phyloP scores from a whole-genome alignment of 306 rosid genomes.

The Vigna hirtella region DNA sequence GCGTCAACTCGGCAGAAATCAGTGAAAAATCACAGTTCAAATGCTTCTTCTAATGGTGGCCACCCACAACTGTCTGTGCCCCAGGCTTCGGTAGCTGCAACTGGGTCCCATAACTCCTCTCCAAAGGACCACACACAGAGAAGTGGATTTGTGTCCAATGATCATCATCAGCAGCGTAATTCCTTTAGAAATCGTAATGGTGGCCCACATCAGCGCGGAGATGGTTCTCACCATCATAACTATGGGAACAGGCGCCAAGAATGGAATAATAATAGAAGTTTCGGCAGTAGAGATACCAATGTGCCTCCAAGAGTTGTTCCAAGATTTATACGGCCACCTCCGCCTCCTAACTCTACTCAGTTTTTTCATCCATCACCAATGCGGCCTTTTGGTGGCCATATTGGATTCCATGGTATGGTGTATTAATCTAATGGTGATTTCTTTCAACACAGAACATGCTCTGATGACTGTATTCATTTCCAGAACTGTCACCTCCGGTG shows the following conservation, averaged over 20 bases:
- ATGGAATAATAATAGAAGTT: conserved; percentile 69
- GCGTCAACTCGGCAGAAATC: conserved; percentile 57
- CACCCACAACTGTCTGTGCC: conserved; percentile 54
- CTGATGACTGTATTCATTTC: conserved; percentile 44
- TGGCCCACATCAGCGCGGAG: conserved; percentile 76
- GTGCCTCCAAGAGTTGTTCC: conserved; percentile 61
- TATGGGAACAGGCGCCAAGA: conserved; percentile 75
- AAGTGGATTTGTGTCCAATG: conserved; percentile 60
- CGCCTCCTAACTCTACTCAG: conserved; percentile 58
- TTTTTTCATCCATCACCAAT: conserved; percentile 58
- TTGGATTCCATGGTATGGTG: conserved; percentile 72
- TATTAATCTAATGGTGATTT: conserved; percentile 15
- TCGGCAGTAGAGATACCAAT: conserved; percentile 61
- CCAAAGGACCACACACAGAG: conserved; percentile 66
- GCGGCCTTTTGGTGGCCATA: conserved; percentile 62
- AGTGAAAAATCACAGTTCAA: conserved; percentile 54
- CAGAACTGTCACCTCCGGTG: conserved; percentile 61
- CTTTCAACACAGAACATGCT: conserved; percentile 29
- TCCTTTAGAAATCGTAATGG: conserved; percentile 65
- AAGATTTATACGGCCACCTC: conserved; percentile 63
- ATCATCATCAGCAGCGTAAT: conserved; percentile 64
- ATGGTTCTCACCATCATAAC: conserved; percentile 69
- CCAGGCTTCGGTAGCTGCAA: conserved; percentile 51
- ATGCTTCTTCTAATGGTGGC: conserved; percentile 62
- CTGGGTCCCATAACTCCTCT: conserved; percentile 52